A percentile compares a stretch with the other conserved stretches of the same genome.
phyloP scores from a whole-genome alignment of 2,329 filamentous ascomycete genomes.

The Aspergillus tamarii region DNA sequence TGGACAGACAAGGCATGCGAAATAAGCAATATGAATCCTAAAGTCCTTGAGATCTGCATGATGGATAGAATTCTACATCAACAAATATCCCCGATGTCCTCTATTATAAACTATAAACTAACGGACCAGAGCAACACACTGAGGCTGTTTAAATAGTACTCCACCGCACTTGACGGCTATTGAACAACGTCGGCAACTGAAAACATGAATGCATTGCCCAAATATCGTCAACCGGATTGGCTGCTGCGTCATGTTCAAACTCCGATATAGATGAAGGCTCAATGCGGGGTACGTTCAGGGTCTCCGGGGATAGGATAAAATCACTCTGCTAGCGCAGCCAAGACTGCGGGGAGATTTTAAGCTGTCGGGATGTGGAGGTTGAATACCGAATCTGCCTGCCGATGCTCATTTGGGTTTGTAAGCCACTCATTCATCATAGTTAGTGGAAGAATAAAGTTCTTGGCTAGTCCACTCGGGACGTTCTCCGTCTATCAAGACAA shows the following conservation, averaged over 20 bases:
- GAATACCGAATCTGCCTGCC: no score
- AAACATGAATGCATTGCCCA: rapidly evolving
- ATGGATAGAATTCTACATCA: no score
- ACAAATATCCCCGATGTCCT: no score
- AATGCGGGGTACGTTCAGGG: not conserved
- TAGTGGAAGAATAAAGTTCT: rapidly evolving
- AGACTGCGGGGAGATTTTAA: not conserved
- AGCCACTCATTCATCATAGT: no score
- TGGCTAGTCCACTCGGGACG: rapidly evolving
- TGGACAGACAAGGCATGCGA: not conserved
- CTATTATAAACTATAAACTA: no score
- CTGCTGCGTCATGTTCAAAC: rapidly evolving
- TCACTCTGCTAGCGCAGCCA: not conserved
- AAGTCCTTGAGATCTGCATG: not conserved
- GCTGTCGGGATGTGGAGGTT: not conserved
- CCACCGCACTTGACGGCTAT: not conserved
- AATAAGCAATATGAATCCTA: not conserved
- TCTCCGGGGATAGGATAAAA: not conserved
- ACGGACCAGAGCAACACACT: rapidly evolving
- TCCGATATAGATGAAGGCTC: not conserved
- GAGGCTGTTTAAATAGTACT: not conserved
- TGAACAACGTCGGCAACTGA: not conserved
- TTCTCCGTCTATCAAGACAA: no score
- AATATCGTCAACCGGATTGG: not conserved
- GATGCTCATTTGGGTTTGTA: not conserved